These are phyloP conservation scores for Silybum marianum DNA, from an alignment of 129 eudicot species.

Conservation along the genomic window DNA sequence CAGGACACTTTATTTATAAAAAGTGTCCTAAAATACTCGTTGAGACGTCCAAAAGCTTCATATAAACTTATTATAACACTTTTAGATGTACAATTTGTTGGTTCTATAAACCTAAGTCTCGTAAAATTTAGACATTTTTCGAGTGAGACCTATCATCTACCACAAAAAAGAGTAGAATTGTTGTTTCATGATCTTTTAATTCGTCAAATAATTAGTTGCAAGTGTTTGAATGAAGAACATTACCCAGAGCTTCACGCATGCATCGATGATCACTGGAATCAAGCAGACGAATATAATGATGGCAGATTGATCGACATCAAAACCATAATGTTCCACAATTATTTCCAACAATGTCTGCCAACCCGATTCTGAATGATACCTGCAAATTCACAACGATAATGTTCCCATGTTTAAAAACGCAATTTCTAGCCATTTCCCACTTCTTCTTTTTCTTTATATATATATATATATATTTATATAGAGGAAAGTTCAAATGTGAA, in stretches of 20 bases:
- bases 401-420: neutral
- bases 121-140: neutral
- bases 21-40: neutral
- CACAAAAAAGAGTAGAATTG: neutral
- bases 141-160: neutral
- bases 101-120: neutral
- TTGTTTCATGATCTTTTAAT: too few relatives aligned
- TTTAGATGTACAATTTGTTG: neutral
- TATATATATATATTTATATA: too few relatives aligned
- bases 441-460: too few relatives aligned
- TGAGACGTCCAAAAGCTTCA: neutral
- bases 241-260: slow-evolving; percentile 99
- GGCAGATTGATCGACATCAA: slow-evolving; percentile 83
- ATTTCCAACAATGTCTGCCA: slow-evolving; percentile 88
- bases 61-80: neutral
- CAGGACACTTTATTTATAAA: neutral
- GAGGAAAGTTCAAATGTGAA: too few relatives aligned
- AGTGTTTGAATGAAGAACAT: slow-evolving; percentile 30
- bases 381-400: slow-evolving; percentile 33
- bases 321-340: slow-evolving; percentile 84
- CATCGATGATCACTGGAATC: slow-evolving; percentile 79
- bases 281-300: slow-evolving; percentile 74
- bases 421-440: neutral
- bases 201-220: neutral
- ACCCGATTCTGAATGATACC: slow-evolving; percentile 97